Evolutionary conservation across 2,329 filamentous ascomycete genomes (phyloP), one percentile per base, ranked within the genome.

Genomic region (Ophiostoma himal-ulmi): DNA sequence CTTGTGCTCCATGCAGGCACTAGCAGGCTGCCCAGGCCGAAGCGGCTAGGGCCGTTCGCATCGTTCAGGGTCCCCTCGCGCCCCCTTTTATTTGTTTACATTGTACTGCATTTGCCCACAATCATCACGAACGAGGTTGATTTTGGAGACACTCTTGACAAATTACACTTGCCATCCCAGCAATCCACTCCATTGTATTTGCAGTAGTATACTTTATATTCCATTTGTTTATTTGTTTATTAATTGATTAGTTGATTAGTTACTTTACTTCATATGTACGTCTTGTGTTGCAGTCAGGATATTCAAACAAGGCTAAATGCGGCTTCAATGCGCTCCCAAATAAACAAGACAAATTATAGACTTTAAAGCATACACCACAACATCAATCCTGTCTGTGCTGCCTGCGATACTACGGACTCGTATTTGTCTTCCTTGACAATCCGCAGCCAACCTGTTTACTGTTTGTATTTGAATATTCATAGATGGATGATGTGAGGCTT

Each of bases 71-170:
- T n/a, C 11, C n/a, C 17, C 7, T 13, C n/a, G 22, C 8, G 26
- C 57, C 57, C 54, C 57, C 26, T 62, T 62, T 62, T 34, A 11
- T 62, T 62, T 62, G 57, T 62, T 62, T 62, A 62, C 57, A 34
- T 62, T 57, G 26, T n/a, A n/a, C 52, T n/a, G 26, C 52, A 26
- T 57, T 57, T 57, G 52, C 52, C 22, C 52, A 57, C 52, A 13
- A 30, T 26, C 52, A 57, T 57, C 52, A 57, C 52, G 52, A 57
- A 57, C 10, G 52, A 8, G 6, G 30, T 57, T 48, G 44, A 48
- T 57, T 26, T 26, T 30, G 22, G 52, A 26, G 52, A 26, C 52
- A 10, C n/a, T 57, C n/a, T 57, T 13, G 52, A n/a, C 52, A 57
- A n/a, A 57, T 57, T 57, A 57, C 52, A 57, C 52, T 57, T 57